These are phyloP conservation scores for Eruca vesicaria DNA, from an alignment of 441 rosid species.

Conservation along the genomic window DNA sequence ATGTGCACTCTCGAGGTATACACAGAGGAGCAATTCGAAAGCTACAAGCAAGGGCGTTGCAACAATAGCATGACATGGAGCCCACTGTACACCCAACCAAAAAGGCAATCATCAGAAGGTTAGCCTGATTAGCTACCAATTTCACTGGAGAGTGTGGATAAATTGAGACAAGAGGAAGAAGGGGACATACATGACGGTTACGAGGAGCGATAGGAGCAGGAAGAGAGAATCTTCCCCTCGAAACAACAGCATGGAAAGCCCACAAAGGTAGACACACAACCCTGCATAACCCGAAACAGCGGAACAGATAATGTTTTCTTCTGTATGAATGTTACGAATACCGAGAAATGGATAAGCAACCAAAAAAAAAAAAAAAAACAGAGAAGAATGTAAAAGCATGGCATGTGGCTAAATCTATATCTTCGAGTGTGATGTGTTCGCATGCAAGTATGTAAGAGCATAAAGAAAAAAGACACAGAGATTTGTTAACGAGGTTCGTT, in stretches of 20 bases:
- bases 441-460: no score
- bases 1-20: constrained; percentile 79
- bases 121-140: not conserved
- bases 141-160: not conserved
- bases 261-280: constrained; percentile 78
- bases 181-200: constrained; percentile 73
- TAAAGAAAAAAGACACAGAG: no score
- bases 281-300: constrained; percentile 50
- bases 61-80: constrained; percentile 95
- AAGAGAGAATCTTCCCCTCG: constrained; percentile 93
- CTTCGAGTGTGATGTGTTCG: no score
- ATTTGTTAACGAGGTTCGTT: no score
- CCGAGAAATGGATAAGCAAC: not conserved
- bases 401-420: no score
- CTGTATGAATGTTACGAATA: not conserved
- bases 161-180: not conserved
- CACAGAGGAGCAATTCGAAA: constrained; percentile 94
- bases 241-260: constrained; percentile 90
- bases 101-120: constrained; percentile 14
- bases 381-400: no score
- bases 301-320: not conserved
- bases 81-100: constrained; percentile 77
- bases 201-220: constrained; percentile 96
- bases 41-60: constrained; percentile 93
- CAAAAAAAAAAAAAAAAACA: no score